These are phyloP conservation scores for Lecanosticta acicola DNA, from an alignment of 2,329 filamentous ascomycete species.

Conservation along the genomic window DNA sequence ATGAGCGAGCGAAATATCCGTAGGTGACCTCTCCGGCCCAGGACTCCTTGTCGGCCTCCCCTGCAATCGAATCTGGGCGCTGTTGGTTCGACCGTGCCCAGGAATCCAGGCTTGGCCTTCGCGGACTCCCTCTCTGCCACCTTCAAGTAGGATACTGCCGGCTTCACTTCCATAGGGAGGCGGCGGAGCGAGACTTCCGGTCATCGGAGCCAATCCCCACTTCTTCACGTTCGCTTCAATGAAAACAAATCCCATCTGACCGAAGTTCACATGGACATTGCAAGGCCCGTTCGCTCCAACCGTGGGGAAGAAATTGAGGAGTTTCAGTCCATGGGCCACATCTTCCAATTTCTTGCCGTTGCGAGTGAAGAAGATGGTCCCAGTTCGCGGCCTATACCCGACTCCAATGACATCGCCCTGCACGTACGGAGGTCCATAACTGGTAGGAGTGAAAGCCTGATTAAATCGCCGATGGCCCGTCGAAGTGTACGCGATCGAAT, in stretches of 20 bases:
- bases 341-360: conserved; percentile 98
- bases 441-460: conserved; percentile 75
- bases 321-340: conserved; percentile 84
- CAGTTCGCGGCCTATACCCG: conserved; percentile 88
- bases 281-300: conserved; percentile 94
- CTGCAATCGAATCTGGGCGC: conserved; percentile 70
- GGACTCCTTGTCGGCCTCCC: conserved; percentile 67
- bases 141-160: conserved; percentile 89
- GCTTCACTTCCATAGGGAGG: conserved; percentile 96
- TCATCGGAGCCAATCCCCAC: conserved; percentile 95
- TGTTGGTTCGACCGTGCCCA: conserved; percentile 68
- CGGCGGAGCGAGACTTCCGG: conserved; percentile 86
- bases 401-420: conserved; percentile 96
- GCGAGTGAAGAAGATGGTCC: conserved; percentile 94
- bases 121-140: conserved; percentile 55
- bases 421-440: conserved; percentile 76
- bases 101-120: conserved; percentile 52
- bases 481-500: conserved; percentile 86
- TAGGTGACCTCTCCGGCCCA: conserved; percentile 82
- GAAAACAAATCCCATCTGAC: conserved; percentile 95
- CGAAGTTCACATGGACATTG: conserved; percentile 92
- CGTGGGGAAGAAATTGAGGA: conserved; percentile 95
- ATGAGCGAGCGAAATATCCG: conserved; percentile 90
- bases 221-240: conserved; percentile 99
- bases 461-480: conserved; percentile 82